Percentiles rank a stretch among this genome's conserved stretches.
Evolutionary conservation across 2,329 filamentous ascomycete species (phyloP).

Genomic region (Colletotrichum liriopes): DNA sequence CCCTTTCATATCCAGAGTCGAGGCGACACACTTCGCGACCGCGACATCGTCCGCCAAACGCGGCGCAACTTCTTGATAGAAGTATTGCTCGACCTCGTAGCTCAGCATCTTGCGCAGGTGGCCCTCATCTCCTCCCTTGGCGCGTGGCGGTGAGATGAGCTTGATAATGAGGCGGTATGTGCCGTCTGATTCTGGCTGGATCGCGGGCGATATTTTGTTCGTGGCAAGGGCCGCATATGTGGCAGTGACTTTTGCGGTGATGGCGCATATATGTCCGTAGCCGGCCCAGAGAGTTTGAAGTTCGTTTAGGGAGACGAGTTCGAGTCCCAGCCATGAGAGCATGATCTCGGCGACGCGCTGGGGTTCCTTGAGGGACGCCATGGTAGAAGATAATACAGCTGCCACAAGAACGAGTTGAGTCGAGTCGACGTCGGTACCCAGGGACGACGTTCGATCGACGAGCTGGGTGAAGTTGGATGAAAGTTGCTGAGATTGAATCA

Average conservation of each 20-base stretch:
- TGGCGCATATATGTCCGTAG: slow-evolving; percentile 70
- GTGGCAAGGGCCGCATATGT: background rate
- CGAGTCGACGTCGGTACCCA: background rate
- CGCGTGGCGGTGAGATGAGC: slow-evolving; percentile 68
- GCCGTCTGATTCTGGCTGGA: slow-evolving; percentile 39
- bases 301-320: slow-evolving; percentile 56
- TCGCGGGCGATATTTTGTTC: slow-evolving; percentile 39
- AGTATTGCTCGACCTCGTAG: slow-evolving; percentile 78
- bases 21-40: slow-evolving; percentile 67
- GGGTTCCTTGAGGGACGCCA: slow-evolving; percentile 44
- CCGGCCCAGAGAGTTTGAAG: slow-evolving; percentile 67
- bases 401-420: slow-evolving; percentile 8
- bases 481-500: slow-evolving; percentile 10
- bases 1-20: slow-evolving; percentile 52
- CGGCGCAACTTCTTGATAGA: slow-evolving; percentile 72
- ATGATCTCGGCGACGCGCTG: slow-evolving; percentile 57
- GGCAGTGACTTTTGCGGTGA: slow-evolving; percentile 59
- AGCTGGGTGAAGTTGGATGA: slow-evolving; percentile 36
- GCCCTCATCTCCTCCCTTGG: slow-evolving; percentile 65
- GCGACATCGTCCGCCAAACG: slow-evolving; percentile 59
- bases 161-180: slow-evolving; percentile 69
- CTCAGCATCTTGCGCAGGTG: slow-evolving; percentile 77
- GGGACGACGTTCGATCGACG: background rate
- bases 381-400: slow-evolving; percentile 2
- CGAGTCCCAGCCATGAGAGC: slow-evolving; percentile 57